phyloP scores from a whole-genome alignment of 108 stramenopile genomes.

The Bacterosira constricta region DNA sequence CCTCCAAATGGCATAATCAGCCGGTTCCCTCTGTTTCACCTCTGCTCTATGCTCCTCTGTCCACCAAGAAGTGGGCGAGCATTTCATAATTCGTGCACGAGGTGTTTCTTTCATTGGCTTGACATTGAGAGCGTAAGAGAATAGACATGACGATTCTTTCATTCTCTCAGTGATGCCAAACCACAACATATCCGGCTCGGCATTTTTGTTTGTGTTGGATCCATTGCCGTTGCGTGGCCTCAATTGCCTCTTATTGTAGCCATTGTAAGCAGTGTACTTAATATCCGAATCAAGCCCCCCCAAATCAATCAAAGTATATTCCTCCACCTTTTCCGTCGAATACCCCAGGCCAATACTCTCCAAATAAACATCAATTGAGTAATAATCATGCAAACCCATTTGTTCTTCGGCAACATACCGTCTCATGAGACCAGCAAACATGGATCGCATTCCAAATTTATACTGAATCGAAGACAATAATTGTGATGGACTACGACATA shows the following conservation, averaged over 20 bases:
- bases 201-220: neutral
- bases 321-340: slow-evolving; percentile 9
- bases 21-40: slow-evolving; percentile 7
- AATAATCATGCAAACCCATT: neutral
- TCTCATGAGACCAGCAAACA: slow-evolving; percentile 17
- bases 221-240: neutral
- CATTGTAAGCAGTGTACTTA: neutral
- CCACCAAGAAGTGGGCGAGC: slow-evolving; percentile 33
- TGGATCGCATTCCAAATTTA: slow-evolving; percentile 14
- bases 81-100: slow-evolving; percentile 14
- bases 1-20: slow-evolving; percentile 37
- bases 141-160: slow-evolving; percentile 32
- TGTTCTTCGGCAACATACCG: slow-evolving; percentile 10
- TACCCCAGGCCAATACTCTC: neutral
- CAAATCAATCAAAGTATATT: slow-evolving; percentile 29
- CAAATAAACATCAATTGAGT: slow-evolving; percentile 5
- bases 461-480: slow-evolving; percentile 6
- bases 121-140: slow-evolving; percentile 11
- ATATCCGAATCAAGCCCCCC: slow-evolving; percentile 24
- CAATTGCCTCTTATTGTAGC: neutral
- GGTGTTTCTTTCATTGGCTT: slow-evolving; percentile 4
- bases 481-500: slow-evolving; percentile 18
- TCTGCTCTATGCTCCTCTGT: slow-evolving; percentile 15
- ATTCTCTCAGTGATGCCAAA: slow-evolving; percentile 44
- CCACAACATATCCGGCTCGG: slow-evolving; percentile 36